These are phyloP conservation scores for Kluyveromyces aestuarii DNA, from an alignment of 805 yeast species.

Conservation along the genomic window DNA sequence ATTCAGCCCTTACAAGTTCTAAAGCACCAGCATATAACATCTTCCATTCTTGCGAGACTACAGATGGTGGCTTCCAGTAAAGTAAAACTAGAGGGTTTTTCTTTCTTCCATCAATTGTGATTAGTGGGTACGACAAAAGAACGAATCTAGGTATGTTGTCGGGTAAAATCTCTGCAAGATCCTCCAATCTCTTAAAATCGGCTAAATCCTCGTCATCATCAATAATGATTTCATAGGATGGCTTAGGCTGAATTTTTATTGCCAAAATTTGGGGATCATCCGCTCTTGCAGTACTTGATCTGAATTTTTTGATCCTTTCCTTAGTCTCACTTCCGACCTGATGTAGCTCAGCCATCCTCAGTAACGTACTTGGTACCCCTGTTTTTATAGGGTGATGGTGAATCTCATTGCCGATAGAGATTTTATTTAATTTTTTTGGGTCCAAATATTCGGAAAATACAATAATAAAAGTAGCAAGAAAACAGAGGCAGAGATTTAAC, in stretches of 20 bases:
- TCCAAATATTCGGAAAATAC: too few species aligned
- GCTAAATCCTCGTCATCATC: conserved; percentile 41
- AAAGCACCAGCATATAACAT: conserved; percentile 91
- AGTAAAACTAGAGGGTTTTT: conserved; percentile 66
- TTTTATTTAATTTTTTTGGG: too few species aligned
- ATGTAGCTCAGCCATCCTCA: conserved; percentile 43
- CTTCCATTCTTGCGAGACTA: conserved; percentile 63
- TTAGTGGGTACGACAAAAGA: conserved; percentile 67
- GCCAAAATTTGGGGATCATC: conserved; percentile 52
- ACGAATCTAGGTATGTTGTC: conserved; percentile 74
- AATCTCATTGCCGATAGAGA: not conserved
- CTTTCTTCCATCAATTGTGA: conserved; percentile 60
- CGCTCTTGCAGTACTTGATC: conserved; percentile 62
- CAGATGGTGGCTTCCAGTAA: conserved; percentile 84
- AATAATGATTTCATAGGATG: conserved; percentile 25
- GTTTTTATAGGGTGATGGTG: not conserved
- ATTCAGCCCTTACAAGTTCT: conserved; percentile 66
- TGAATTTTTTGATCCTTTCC: conserved; percentile 55
- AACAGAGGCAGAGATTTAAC: too few species aligned
- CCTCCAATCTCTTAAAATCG: conserved; percentile 41
- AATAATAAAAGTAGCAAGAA: too few species aligned
- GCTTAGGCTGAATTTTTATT: conserved; percentile 25
- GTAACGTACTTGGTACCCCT: not conserved
- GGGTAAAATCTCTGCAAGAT: conserved; percentile 67
- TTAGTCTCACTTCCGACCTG: conserved; percentile 54